Evolutionary conservation across 257 asterid species (phyloP).

Genomic region (Coffea canephora): DNA sequence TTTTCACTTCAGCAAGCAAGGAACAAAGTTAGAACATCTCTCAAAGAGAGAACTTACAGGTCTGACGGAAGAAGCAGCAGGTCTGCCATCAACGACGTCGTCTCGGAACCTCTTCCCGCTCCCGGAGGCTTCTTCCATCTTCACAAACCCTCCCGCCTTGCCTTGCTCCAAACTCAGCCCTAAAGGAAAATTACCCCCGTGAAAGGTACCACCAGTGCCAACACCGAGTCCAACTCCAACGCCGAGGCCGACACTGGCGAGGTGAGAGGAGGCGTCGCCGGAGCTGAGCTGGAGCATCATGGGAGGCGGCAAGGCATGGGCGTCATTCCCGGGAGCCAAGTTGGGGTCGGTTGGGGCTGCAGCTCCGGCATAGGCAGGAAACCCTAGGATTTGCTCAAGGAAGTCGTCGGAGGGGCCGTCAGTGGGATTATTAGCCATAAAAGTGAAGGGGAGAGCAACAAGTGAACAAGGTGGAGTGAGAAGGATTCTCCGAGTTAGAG

Average conservation of each 20-base stretch:
- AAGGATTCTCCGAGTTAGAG: slow-evolving; percentile 10
- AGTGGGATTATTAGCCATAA: slow-evolving; percentile 75
- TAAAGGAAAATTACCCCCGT: slow-evolving; percentile 68
- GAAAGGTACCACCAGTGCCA: slow-evolving; percentile 42
- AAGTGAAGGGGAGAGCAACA: slow-evolving; percentile 1
- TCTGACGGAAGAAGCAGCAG: slow-evolving; percentile 50
- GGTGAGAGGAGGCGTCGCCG: slow-evolving; percentile 60
- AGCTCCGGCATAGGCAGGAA: slow-evolving; percentile 50
- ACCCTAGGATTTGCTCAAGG: slow-evolving; percentile 81
- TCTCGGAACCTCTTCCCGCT: slow-evolving; percentile 67
- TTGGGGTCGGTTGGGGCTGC: slow-evolving; percentile 38
- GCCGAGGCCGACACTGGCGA: slow-evolving; percentile 50
- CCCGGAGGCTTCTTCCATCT: slow-evolving; percentile 56
- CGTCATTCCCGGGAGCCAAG: slow-evolving; percentile 36
- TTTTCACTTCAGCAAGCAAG: slow-evolving; percentile 1
- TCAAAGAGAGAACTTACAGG: slow-evolving; percentile 37
- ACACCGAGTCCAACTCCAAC: slow-evolving; percentile 50
- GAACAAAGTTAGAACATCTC: background rate
- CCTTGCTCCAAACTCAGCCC: slow-evolving; percentile 92
- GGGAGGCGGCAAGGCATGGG: slow-evolving; percentile 22
- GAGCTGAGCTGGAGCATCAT: slow-evolving; percentile 47
- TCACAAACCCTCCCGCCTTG: slow-evolving; percentile 58
- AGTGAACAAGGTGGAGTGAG: slow-evolving; percentile 15
- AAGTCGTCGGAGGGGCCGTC: slow-evolving; percentile 86
- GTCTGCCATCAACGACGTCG: slow-evolving; percentile 56